Percentiles rank a stretch among this genome's conserved stretches.
Evolutionary conservation across 345 rosid genomes (phyloP).

Genomic region (Zanthoxylum bungeanum): DNA sequence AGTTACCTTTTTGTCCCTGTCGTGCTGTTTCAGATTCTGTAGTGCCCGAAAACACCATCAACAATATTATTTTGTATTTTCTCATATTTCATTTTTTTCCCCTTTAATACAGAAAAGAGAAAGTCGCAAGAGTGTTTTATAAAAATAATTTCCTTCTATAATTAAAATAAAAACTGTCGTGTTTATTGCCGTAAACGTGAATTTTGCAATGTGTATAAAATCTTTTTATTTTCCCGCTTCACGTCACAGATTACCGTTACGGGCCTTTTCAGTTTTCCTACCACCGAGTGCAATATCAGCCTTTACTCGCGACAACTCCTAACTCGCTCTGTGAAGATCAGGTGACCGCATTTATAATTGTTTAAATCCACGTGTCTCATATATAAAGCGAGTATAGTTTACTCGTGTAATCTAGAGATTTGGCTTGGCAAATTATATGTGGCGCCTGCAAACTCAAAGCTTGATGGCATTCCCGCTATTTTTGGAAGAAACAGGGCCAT

Average conservation of each 20-base stretch:
- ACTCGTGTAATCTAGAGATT: neutral
- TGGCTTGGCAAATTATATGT: neutral
- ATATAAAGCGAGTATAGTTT: neutral
- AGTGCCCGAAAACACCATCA: too few species aligned
- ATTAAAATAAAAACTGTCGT: neutral
- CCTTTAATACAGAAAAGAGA: too few species aligned
- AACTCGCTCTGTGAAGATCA: neutral
- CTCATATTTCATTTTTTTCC: too few species aligned
- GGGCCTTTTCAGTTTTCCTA: neutral
- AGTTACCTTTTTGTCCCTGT: too few species aligned
- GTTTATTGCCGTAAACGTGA: neutral
- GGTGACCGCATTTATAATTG: neutral
- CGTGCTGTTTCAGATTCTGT: too few species aligned
- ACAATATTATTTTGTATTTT: too few species aligned
- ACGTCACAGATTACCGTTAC: conserved; percentile 6
- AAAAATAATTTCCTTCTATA: too few species aligned
- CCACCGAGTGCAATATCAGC: neutral
- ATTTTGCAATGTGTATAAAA: neutral
- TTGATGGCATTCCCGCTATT: conserved; percentile 22
- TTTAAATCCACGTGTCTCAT: neutral
- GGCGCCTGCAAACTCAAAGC: conserved; percentile 21
- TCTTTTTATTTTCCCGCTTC: neutral
- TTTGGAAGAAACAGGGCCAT: neutral
- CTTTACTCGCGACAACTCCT: neutral
- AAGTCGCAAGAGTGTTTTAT: too few species aligned